Base-by-base conservation (phyloP, 202 grass and related monocot genomes). In the Alloteropsis angusta region DNA sequence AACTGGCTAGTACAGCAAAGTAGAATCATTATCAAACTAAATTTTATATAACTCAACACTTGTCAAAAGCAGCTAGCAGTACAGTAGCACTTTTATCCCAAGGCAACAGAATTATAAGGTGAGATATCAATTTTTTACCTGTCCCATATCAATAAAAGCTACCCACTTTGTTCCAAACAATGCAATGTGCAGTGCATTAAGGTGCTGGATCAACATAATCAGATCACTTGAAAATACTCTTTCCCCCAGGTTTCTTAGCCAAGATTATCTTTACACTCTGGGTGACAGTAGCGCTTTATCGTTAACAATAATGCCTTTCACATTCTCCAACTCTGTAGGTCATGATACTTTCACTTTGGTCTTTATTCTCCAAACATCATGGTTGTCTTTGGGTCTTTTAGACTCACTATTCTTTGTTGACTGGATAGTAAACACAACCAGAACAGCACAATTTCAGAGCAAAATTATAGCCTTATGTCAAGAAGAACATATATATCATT, bases 401-500 rank as follows among this genome's bases (percentile, higher is more conserved):
- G 49, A 68, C 74, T 87, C 63, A 85, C 85, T 63, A 68, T 90
- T 93, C 81, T 83, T 89, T 93, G 68, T 87, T 89, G 80, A 93
- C 90, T 93, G 87, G 90, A 93, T 89, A 89, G 48, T 87, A 89
- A 80, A 86, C 69, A 87, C 87, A 87, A 85, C 50, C 63, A 87
- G 87, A 89, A 43, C 84, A 89, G 62, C 65, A 89, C 36, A 49
- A 39, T 89, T 89, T 93, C 55, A 93, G 87, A 93, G 66, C 59
- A 81, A 67, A 82, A 76, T 79, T 65, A 85, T 55, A 87, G 37
- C 37, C 72, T 79, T 65, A 49, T n/a, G 76, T 75, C 26, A 81
- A 73, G 25, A 65, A 43, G 12, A 61, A 50, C 74, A 85, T 64
- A 75, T 30, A 30, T 23, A 84, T 68, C 25, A 19, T 63, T 7